Base-by-base conservation (phyloP, 768 basidiomycete species). In the Kwoniella heveanensis region DNA sequence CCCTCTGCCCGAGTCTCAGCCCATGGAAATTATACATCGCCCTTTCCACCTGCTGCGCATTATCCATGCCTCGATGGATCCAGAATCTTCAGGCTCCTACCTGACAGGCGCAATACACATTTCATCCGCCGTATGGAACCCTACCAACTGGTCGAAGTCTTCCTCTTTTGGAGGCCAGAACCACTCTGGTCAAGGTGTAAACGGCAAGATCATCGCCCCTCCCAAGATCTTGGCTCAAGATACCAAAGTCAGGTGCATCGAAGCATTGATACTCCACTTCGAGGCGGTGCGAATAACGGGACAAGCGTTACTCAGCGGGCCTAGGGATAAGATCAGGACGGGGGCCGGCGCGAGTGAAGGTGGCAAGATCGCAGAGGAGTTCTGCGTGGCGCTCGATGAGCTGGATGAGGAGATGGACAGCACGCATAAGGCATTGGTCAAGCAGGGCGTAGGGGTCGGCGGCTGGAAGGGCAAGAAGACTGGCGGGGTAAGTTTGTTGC, bases 401-500 rank as follows among this genome's bases (percentile, higher is more conserved):
- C 50, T 76, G 39, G 72, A 73, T 24, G 74, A 76, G 24, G 74
- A 76, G 52, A 71, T 76, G 72, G 74, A 76, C 24, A 57, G 19
- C 53, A 57, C 39, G 5, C 53, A 72, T 50, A 73, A 68, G 49
- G 22, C 54, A 22, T 60, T 73, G 49, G 57, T 36, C 17, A 72
- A 73, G 22, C 65, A 56, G 2, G 74, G 74, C 2, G 66, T 76
- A 6, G 49, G 27, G 6, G 57, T 51, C 1, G 69, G 67, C 6
- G 49, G 47, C 19, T 76, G 74, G 74, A 76, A 76, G 39, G 73
- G 73, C 2, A 75, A 72, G 67, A 76, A 76, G 63, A 56, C 57
- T 8, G 55, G 62, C 25, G 67, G 60, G 36, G 66, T 67, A 47
- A 56, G 66, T 66, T 27, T 39, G 49, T 2, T 32, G n/a, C n/a